Percentiles rank a stretch among this genome's conserved stretches.
phyloP scores from a whole-genome alignment of 140 eudicot genomes.

The Flaveria floridana region DNA sequence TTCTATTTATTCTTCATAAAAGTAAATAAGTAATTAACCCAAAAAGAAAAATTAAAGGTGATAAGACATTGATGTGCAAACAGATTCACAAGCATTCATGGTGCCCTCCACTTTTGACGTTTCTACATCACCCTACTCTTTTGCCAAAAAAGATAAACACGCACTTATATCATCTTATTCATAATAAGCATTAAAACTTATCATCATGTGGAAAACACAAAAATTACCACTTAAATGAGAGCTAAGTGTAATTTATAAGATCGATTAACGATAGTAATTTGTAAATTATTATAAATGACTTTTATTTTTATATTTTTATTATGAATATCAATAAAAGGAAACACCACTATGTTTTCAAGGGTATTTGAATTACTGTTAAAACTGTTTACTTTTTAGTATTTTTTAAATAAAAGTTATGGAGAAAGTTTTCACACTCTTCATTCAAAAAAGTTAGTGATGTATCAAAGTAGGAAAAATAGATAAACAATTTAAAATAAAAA shows the following conservation, averaged over 20 bases:
- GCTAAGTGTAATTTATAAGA: not conserved
- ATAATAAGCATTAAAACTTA: constrained; percentile 19
- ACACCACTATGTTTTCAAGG: not conserved
- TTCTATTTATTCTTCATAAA: constrained; percentile 3
- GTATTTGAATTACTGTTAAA: not conserved
- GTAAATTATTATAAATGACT: not conserved
- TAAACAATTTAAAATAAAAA: not conserved
- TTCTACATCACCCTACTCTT: constrained; percentile 10
- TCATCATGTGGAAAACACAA: constrained; percentile 2
- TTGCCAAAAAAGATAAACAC: constrained; percentile 10
- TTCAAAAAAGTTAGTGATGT: not conserved
- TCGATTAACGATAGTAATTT: not conserved
- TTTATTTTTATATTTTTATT: not conserved
- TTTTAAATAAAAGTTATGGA: not conserved
- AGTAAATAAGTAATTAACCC: not conserved
- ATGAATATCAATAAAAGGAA: not conserved
- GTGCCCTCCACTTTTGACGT: constrained; percentile 15
- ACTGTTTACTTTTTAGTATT: not conserved
- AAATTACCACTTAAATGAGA: not conserved
- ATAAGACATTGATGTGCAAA: constrained; percentile 12
- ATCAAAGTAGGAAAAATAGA: not conserved
- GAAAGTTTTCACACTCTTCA: not conserved
- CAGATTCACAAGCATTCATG: constrained; percentile 21
- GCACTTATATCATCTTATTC: constrained; percentile 2
- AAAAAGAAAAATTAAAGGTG: not conserved